Base-by-base conservation (phyloP, 2,329 filamentous ascomycete species). In the Xylariaceae sp. region DNA sequence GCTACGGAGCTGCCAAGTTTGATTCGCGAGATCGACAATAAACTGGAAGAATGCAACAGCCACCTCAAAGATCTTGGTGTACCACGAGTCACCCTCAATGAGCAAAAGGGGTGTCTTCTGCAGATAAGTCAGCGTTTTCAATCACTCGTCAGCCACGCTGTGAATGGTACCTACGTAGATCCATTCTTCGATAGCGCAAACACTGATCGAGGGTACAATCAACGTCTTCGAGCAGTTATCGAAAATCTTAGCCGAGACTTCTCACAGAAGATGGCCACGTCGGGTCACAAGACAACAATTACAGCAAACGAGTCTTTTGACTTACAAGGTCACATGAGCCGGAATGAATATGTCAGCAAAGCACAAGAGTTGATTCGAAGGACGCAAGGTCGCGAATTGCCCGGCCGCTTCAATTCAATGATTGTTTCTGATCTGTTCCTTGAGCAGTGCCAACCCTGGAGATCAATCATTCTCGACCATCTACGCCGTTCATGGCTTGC, bases 371-470 rank as follows among this genome's bases (percentile, higher is more conserved):
- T 6, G 6, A 40, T n/a, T 16, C 5, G 4, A 6, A 27, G 17
- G 10, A 10, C 4, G 2, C 72, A 4, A n/a, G n/a, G n/a, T n/a
- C n/a, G n/a, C n/a, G 81, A 86, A 54, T 60, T 85, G 0, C 75
- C 77, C 0, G 80, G 82, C 0, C 77, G 69, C 0, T 83, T 80
- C 59, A 82, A 82, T 47, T 76, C 81, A 0, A 58, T 79, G 40
- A 64, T 85, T 12, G 70, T 85, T 0, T 65, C 67, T 0, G 74
- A 83, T 16, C 57, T 86, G 0, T 86, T 86, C 56, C 64, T 65
- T 25, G 72, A 82, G 34, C 80, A 85, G 47, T 79, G 72, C 1
- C 42, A 54, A 8, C 73, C 71, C 0, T 86, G 80, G 82, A 58
- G 70, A 35, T 33, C 45, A 0, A 66, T 79, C 21, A 75, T 73